Percentiles rank a stretch among this genome's conserved stretches.
phyloP scores from a whole-genome alignment of 2,329 filamentous ascomycete genomes.

The Tympanopsis confertula region DNA sequence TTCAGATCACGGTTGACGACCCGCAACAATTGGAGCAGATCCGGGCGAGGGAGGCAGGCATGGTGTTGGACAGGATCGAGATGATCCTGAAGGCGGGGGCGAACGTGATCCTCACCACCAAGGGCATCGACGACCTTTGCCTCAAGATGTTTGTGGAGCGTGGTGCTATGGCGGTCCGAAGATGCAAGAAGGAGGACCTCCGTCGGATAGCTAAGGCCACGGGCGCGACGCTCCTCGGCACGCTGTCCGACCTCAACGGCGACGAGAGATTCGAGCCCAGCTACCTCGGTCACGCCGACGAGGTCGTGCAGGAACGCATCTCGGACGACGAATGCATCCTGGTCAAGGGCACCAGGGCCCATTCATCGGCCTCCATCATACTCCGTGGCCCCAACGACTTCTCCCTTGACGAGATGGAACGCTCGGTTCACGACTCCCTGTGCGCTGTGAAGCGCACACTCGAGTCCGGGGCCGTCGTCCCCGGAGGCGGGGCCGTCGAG shows the following conservation, averaged over 20 bases:
- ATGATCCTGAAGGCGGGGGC: slow-evolving; percentile 96
- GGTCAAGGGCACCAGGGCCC: slow-evolving; percentile 87
- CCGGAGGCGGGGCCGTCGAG: slow-evolving; percentile 90
- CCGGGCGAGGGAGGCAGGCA: slow-evolving; percentile 81
- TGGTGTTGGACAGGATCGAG: slow-evolving; percentile 85
- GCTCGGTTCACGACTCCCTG: slow-evolving; percentile 90
- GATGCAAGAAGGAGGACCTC: slow-evolving; percentile 98
- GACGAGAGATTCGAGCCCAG: slow-evolving; percentile 93
- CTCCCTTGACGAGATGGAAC: slow-evolving; percentile 97
- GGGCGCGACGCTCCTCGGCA: slow-evolving; percentile 83
- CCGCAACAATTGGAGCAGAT: slow-evolving; percentile 97
- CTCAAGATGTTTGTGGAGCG: slow-evolving; percentile 90
- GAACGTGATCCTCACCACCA: slow-evolving; percentile 92
- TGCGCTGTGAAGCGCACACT: slow-evolving; percentile 95
- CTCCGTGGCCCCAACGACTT: slow-evolving; percentile 93
- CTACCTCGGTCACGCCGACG: slow-evolving; percentile 80
- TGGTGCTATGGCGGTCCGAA: slow-evolving; percentile 86
- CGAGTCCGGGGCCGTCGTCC: slow-evolving; percentile 92
- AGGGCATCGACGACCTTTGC: slow-evolving; percentile 94
- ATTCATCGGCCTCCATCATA: slow-evolving; percentile 90
- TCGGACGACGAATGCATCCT: slow-evolving; percentile 98
- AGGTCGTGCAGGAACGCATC: slow-evolving; percentile 95
- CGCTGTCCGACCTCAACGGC: slow-evolving; percentile 89
- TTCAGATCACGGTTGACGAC: slow-evolving; percentile 96
- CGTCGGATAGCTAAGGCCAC: slow-evolving; percentile 92